Evolutionary conservation across 2,329 filamentous ascomycete species (phyloP).

Genomic region (Nigrospora osmanthi): DNA sequence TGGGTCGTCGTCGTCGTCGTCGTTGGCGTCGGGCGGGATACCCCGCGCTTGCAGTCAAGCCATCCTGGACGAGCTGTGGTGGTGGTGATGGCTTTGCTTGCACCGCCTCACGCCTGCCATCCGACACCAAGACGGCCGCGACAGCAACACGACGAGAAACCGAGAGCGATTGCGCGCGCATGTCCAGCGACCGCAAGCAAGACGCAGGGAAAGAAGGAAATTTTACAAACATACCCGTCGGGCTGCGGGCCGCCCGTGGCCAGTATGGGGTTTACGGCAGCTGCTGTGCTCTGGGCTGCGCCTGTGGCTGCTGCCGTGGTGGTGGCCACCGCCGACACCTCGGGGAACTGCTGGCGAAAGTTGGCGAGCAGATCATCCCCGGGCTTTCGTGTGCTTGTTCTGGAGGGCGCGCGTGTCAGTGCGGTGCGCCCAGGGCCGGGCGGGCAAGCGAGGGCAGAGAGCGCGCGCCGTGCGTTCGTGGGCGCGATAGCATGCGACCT

Average conservation of each 20-base stretch:
- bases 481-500: neutral
- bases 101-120: no score
- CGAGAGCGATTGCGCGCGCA: no score
- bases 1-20: no score
- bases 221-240: constrained; percentile 16
- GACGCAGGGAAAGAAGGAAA: neutral
- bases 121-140: no score
- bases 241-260: constrained; percentile 10
- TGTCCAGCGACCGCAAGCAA: no score
- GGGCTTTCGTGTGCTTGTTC: constrained; percentile 77
- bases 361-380: constrained; percentile 75
- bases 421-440: constrained; percentile 11
- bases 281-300: constrained; percentile 26
- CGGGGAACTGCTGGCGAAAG: constrained; percentile 78
- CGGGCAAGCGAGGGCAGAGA: neutral
- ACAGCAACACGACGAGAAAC: no score
- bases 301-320: constrained; percentile 34
- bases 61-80: no score
- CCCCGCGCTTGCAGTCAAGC: no score
- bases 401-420: constrained; percentile 21
- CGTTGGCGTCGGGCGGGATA: no score
- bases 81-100: no score
- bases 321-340: constrained; percentile 49
- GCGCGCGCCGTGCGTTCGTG: neutral
- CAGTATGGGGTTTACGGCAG: constrained; percentile 21